Evolutionary conservation across 2,329 filamentous ascomycete genomes (phyloP).

Genomic region (Xylariales sp.): DNA sequence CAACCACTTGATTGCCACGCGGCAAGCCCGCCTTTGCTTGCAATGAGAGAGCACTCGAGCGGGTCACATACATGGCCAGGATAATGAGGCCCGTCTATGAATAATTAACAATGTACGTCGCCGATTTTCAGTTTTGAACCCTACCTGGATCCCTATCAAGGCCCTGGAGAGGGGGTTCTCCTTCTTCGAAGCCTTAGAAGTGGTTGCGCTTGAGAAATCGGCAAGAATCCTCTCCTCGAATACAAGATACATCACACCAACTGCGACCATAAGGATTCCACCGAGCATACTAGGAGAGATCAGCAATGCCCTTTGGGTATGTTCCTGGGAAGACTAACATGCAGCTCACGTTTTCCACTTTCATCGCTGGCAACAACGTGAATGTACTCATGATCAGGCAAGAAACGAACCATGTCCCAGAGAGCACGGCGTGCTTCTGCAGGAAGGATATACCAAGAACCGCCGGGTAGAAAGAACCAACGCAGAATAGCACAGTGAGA

Average conservation of each 20-base stretch:
- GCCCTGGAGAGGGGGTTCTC: conserved; percentile 47
- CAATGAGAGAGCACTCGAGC: conserved; percentile 77
- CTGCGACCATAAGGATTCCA: conserved; percentile 69
- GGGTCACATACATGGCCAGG: conserved; percentile 79
- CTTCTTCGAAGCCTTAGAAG: conserved; percentile 20
- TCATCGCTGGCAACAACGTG: conserved; percentile 74
- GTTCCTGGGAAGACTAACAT: conserved; percentile 21
- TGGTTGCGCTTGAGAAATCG: conserved; percentile 33
- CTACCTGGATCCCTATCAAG: conserved; percentile 63
- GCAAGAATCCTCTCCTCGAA: conserved; percentile 64
- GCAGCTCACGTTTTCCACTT: conserved; percentile 65
- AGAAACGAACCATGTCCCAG: conserved; percentile 67
- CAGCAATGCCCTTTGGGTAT: conserved; percentile 12
- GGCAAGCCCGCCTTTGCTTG: conserved; percentile 83
- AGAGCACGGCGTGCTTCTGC: conserved; percentile 57
- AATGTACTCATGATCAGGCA: conserved; percentile 86
- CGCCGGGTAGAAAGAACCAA: conserved; percentile 74
- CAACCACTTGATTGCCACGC: conserved; percentile 79
- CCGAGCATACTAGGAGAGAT: conserved; percentile 57
- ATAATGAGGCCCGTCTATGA: conserved; percentile 67
- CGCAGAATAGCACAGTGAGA: conserved; percentile 72
- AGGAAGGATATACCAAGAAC: conserved; percentile 72
- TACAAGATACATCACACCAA: conserved; percentile 73
- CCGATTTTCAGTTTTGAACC: conserved; percentile 13
- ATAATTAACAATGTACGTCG: conserved; percentile 12